A percentile compares a stretch with the other conserved stretches of the same genome.
Conservation (phyloP, 129 eudicot species). For the Flaveria linearis region DNA sequence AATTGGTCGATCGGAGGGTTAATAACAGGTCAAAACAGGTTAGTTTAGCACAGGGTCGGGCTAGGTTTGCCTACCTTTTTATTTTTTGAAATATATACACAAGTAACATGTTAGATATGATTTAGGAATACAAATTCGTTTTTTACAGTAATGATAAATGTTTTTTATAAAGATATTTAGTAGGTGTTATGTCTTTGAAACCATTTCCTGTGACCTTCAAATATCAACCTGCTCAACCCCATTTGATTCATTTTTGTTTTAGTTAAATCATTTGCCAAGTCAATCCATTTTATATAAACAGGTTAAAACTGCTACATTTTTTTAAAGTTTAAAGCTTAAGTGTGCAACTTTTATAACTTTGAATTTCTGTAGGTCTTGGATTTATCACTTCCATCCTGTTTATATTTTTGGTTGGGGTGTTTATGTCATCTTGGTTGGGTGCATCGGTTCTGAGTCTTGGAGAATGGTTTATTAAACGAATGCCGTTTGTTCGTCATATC, state of each 20-base stretch:
- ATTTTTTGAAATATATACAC: no score
- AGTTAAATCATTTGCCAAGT: neutral
- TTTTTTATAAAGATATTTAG: neutral
- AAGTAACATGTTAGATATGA: no score
- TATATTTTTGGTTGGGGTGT: slow-evolving; percentile 80
- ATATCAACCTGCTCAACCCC: neutral
- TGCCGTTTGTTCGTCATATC: slow-evolving; percentile 87
- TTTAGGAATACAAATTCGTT: neutral
- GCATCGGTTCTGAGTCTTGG: slow-evolving; percentile 78
- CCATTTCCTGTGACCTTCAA: neutral
- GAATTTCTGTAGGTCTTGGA: slow-evolving; percentile 56
- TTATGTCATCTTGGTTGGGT: slow-evolving; percentile 97
- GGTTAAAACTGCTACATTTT: neutral
- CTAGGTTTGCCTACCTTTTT: neutral
- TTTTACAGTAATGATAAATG: neutral
- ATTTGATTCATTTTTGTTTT: neutral
- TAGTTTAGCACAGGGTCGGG: neutral
- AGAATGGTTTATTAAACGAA: slow-evolving; percentile 80
- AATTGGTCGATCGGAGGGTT: neutral
- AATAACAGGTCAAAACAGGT: neutral
- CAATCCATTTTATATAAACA: neutral
- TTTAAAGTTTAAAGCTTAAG: neutral
- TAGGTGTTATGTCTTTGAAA: neutral
- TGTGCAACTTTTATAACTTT: slow-evolving; percentile 10
- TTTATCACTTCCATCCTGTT: slow-evolving; percentile 78